These are phyloP conservation scores for Rhododendron mucronatum DNA, from an alignment of 148 eudicot species.

Conservation along the genomic window DNA sequence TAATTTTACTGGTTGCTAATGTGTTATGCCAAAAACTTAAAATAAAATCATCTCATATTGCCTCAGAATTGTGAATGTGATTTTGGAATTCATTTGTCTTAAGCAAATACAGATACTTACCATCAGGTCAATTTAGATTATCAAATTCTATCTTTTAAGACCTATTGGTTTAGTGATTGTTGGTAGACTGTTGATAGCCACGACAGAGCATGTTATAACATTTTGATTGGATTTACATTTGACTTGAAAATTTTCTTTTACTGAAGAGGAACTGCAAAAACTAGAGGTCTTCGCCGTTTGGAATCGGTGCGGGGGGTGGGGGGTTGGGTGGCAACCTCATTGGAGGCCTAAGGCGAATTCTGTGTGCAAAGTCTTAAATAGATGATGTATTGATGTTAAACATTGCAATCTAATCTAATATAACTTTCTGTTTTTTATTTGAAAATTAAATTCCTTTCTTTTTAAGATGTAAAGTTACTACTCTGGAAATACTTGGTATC, in stretches of 20 bases:
- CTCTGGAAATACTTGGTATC: too few species aligned
- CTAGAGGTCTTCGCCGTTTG: not conserved
- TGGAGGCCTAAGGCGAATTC: too few species aligned
- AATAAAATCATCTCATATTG: not conserved
- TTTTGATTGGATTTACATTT: not conserved
- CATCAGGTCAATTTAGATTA: not conserved
- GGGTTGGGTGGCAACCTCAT: too few species aligned
- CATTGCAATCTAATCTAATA: too few species aligned
- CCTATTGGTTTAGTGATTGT: slow-evolving; percentile 13
- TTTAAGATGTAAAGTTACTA: too few species aligned
- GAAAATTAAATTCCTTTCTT: too few species aligned
- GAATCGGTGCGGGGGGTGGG: not conserved
- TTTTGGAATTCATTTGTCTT: not conserved
- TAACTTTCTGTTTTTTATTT: too few species aligned
- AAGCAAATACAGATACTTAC: not conserved
- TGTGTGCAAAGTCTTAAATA: too few species aligned
- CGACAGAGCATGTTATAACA: not conserved
- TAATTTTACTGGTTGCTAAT: not conserved
- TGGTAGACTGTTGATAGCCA: not conserved
- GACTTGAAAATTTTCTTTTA: not conserved
- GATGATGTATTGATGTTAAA: too few species aligned
- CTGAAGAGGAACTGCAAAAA: not conserved
- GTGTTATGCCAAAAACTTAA: not conserved
- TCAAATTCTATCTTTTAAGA: not conserved
- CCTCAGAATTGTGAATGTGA: not conserved